Evolutionary conservation across 2,329 filamentous ascomycete species (phyloP).

Genomic region (Pseudovirgaria hyperparasitica): DNA sequence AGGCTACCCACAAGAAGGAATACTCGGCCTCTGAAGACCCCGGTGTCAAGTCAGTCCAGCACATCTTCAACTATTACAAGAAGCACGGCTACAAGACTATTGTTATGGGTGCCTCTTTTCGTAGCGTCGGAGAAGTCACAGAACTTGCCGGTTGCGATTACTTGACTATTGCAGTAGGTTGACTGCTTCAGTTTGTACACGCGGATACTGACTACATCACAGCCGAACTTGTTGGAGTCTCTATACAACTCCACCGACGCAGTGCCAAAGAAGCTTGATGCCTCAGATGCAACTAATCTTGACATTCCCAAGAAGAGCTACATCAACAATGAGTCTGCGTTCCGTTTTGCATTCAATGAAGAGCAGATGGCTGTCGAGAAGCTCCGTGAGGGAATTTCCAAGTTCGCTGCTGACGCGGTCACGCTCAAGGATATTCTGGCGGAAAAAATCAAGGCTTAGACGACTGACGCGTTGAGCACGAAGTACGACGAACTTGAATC

Average conservation of each 20-base stretch:
- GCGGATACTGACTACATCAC: slow-evolving; percentile 1
- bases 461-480: no score
- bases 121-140: slow-evolving; percentile 90
- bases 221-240: slow-evolving; percentile 89
- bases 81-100: slow-evolving; percentile 98
- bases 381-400: slow-evolving; percentile 97
- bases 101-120: slow-evolving; percentile 99
- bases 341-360: slow-evolving; percentile 99
- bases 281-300: slow-evolving; percentile 49
- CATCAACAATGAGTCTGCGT: slow-evolving; percentile 75
- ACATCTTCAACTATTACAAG: slow-evolving; percentile 99
- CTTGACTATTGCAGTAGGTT: slow-evolving; percentile 83
- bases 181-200: neutral
- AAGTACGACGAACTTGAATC: no score
- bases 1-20: slow-evolving; percentile 88
- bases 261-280: slow-evolving; percentile 88
- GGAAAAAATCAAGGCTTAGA: slow-evolving; percentile 56
- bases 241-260: slow-evolving; percentile 70
- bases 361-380: slow-evolving; percentile 99
- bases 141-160: slow-evolving; percentile 98
- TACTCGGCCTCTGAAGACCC: slow-evolving; percentile 86
- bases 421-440: slow-evolving; percentile 88
- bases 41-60: slow-evolving; percentile 84
- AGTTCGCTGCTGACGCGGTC: slow-evolving; percentile 91
- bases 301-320: slow-evolving; percentile 82